phyloP scores from a whole-genome alignment of 1,139 yeast genomes.

The Blastobotrys elegans region DNA sequence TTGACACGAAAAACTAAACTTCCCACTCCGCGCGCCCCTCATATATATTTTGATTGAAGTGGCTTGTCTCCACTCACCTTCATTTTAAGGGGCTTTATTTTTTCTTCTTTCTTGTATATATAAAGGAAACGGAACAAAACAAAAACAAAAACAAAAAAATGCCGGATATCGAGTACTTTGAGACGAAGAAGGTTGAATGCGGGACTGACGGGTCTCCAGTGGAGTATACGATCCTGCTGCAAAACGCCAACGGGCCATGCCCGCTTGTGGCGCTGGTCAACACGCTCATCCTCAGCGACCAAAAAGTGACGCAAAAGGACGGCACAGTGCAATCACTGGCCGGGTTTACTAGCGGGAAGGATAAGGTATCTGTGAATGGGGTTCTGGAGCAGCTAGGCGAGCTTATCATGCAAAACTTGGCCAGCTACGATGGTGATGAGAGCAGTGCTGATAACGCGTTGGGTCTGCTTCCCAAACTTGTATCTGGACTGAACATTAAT shows the following conservation, averaged over 20 bases:
- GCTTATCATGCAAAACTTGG: constrained; percentile 37
- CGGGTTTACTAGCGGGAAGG: constrained; percentile 23
- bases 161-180: constrained; percentile 20
- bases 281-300: constrained; percentile 42
- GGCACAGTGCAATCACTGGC: constrained; percentile 15
- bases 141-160: constrained; percentile 1
- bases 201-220: constrained; percentile 5
- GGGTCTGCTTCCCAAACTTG: constrained; percentile 55
- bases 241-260: constrained; percentile 84
- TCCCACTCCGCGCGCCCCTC: neutral
- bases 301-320: constrained; percentile 14
- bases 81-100: neutral
- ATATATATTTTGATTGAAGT: neutral
- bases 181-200: constrained; percentile 21
- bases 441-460: constrained; percentile 36
- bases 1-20: neutral
- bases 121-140: neutral
- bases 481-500: constrained; percentile 69
- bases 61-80: too few relatives aligned
- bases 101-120: neutral
- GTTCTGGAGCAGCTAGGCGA: constrained; percentile 33
- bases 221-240: constrained; percentile 51
- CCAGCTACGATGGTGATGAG: neutral
- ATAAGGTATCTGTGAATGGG: constrained; percentile 25
- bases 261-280: constrained; percentile 81